Evolutionary conservation across 352 stramenopile genomes (phyloP), one percentile per base, ranked within the genome.

Genomic region (Thraustochytrium sp.): DNA sequence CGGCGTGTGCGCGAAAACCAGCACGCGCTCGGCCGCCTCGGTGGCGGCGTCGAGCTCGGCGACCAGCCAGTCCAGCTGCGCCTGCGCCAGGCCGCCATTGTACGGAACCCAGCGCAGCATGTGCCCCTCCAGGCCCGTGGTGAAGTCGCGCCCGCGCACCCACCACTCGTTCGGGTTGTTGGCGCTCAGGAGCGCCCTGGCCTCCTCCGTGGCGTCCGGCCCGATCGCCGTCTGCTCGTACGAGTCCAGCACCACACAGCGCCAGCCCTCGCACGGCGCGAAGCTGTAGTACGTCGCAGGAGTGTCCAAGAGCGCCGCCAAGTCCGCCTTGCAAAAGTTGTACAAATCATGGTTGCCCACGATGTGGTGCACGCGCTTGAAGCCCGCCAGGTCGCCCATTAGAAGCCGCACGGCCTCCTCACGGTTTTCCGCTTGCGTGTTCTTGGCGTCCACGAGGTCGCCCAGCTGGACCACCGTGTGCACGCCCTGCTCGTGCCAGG

Each of bases 271-370:
- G 2, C 87, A 85, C 11, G 88, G 73, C 61, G 84, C 74, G 53
- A 94, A 94, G 72, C 90, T 88, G 86, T 93, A 94, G 80, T 92
- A 94, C 44, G 65, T 36, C 9, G 11, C 11, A 11, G 48, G 23
- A 2, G 46, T 36, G 0, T 40, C 38, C 29, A 73, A 65, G 23
- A 54, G 9, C 8, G 37, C 26, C 34, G 23, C 9, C 9, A 55
- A 18, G 23, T 42, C 2, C 42, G 63, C 68, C 53, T 88, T 49
- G 21, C 86, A 80, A 59, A 94, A 90, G 73, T 94, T 94, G 87
- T 93, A 93, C 46, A 94, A 89, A 72, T 94, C 91, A 87, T 94
- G 91, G 86, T 94, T 94, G 59, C 91, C 91, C 73, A 94, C 74
- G 37, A 93, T 78, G 83, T 94, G 91, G 84, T 93, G 89, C 76